Base-by-base conservation (phyloP, 1,284 basidiomycete species). In the Xerocomus amazonicus region DNA sequence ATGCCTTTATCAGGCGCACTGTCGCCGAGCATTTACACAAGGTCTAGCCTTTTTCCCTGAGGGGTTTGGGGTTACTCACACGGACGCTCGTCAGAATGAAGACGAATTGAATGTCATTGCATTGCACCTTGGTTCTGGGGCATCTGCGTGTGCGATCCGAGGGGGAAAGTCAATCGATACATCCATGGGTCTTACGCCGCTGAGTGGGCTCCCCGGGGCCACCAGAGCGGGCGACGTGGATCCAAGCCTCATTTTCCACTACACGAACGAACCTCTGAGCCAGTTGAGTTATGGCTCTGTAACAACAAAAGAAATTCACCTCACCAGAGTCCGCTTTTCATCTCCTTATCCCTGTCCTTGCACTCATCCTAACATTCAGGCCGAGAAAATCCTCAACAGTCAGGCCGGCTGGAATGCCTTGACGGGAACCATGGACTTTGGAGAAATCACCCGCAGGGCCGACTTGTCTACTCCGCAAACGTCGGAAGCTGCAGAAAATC, bases 201-300 rank as follows among this genome's bases (percentile, higher is more conserved):
- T 89, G 19, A 80, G 80, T 48, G 89, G 91, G 3, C 73, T 95
- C 0, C 89, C 91, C 2, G 92, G 92, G n/a, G 90, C 89, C 3
- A 93, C 91, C 1, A 83, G 92, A 45, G 79, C 83, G 8, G 92
- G 92, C 9, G 77, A 78, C 2, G 75, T 93, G 60, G 92, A 96
- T 67, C 87, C 91, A 2, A 85, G 84, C 29, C 78, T 92, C 41
- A 86, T 94, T 59, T 92, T 94, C 70, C 91, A 94, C 67, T 88
- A 89, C 65, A 86, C 85, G 28, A 80, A 79, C 55, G 78, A 82
- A 9, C 47, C 55, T 33, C n/a, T 34, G 3, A 51, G 47, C 14
- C 47, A 65, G 57, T 76, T 84, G 53, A 78, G 76, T 23, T 79
- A 84, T 58, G 74, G 77, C 48, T 72, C 75, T 27, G 61, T 56